These are phyloP conservation scores for Cladobotryum mycophilum DNA, from an alignment of 2,329 filamentous ascomycete species.

Conservation along the genomic window DNA sequence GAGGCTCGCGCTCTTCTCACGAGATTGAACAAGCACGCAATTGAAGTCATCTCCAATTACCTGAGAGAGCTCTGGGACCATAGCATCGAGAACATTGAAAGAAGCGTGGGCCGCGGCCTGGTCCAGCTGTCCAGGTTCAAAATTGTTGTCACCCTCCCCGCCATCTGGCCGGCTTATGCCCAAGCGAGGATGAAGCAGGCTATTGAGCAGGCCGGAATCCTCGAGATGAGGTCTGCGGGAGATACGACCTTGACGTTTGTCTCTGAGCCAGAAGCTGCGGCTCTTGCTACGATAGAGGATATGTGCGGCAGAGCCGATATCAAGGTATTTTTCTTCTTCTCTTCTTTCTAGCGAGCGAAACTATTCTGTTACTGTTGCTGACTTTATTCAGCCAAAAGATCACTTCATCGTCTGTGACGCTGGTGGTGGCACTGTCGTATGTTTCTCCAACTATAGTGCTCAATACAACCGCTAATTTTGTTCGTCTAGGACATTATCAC, in stretches of 20 bases:
- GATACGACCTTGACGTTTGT: conserved; percentile 30
- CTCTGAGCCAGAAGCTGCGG: conserved; percentile 41
- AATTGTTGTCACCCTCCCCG: conserved; percentile 39
- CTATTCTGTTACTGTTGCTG: no score
- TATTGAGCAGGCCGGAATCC: conserved; percentile 29
- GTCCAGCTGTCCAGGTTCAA: no score
- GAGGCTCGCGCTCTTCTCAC: conserved; percentile 2
- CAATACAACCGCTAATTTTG: no score
- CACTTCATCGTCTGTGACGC: conserved; percentile 30
- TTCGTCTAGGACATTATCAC: conserved; percentile 33
- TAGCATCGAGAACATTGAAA: conserved; percentile 21
- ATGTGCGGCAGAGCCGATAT: conserved; percentile 18
- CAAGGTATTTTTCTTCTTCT: no score
- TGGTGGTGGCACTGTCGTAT: conserved; percentile 31
- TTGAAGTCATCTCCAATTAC: conserved; percentile 27
- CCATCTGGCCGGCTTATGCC: conserved; percentile 39
- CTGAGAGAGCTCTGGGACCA: conserved; percentile 30
- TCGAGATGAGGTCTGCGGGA: conserved; percentile 19
- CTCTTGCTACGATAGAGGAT: conserved; percentile 30
- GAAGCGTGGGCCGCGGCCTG: no score
- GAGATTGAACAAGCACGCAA: conserved; percentile 13
- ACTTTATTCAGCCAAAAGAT: conserved; percentile 16
- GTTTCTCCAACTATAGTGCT: no score
- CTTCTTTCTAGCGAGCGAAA: no score
- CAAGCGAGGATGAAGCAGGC: conserved; percentile 32